Base-by-base conservation (phyloP, 345 rosid genomes). In the Brassica rapa region DNA sequence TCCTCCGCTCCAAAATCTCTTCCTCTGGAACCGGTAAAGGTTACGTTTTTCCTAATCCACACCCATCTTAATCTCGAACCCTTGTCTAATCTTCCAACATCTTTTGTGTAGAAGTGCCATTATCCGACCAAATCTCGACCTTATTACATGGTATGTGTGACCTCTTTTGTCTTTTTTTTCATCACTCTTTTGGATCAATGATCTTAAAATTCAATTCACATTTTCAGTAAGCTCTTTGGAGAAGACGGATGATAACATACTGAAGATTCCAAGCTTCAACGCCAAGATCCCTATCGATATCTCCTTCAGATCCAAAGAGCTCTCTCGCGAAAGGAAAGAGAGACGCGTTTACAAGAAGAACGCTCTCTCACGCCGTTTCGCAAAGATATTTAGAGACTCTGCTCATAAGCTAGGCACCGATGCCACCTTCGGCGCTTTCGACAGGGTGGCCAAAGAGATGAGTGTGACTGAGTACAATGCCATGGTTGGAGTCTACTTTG, bases 381-480 rank as follows among this genome's bases (percentile, higher is more conserved):
- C 72, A 3, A 73, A 62, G 55, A 51, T 88, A 67, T 69, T 84
- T 57, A 74, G 74, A 61, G 77, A 64, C 55, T 85, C 86, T 76
- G 84, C 87, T 6, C 39, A 80, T 62, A 87, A 70, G 75, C 19
- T 93, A 59, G 99, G 99, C 37, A 59, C 91, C 0, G 83, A 82
- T 7, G 76, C 85, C 57, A 77, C 84, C 4, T 14, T 91, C 70
- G 67, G 68, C 46, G 76, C 85, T 62, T 84, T 89, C 57, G 83
- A 71, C 66, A 90, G 78, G 68, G 66, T 95, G 76, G 92, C 94
- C 9, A 80, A 83, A 68, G 91, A 87, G 72, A 88, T 84, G 72
- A 91, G 97, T 61, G 71, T 77, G 56, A 89, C 85, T 59, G 98
- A 91, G 59, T 90, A 83, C 82, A 87, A 83, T 60, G 88, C 92